phyloP scores from a whole-genome alignment of 2,329 filamentous ascomycete genomes.

The Coniochaeta prunicola region DNA sequence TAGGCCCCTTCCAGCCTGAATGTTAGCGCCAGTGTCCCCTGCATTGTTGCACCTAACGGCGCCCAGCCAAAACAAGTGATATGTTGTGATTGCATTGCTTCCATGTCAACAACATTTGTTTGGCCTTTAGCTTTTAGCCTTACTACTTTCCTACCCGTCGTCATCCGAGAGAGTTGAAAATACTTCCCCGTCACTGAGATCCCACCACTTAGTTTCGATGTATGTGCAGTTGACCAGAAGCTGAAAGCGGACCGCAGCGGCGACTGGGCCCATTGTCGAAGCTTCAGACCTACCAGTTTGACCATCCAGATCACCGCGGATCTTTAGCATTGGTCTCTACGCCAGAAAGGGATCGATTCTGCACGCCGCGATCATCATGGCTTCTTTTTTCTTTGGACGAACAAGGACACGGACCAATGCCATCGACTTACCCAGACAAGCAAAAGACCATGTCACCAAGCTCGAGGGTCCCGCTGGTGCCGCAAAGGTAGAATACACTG shows the following conservation, averaged over 20 bases:
- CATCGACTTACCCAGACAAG: conserved; percentile 48
- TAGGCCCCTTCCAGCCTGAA: neutral
- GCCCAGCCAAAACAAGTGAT: neutral
- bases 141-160: neutral
- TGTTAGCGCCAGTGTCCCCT: neutral
- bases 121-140: neutral
- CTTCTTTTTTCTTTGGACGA: conserved; percentile 46
- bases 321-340: neutral
- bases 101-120: neutral
- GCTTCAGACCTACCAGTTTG: neutral
- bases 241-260: neutral
- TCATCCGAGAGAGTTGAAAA: neutral
- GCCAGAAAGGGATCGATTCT: neutral
- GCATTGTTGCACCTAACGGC: neutral
- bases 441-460: conserved; percentile 44
- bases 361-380: conserved; percentile 22
- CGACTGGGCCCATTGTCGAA: neutral
- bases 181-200: neutral
- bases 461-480: conserved; percentile 41
- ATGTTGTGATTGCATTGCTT: neutral
- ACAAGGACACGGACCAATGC: conserved; percentile 42
- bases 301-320: neutral
- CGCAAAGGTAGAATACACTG: conserved; percentile 32
- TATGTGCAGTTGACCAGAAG: neutral
- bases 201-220: neutral